These are phyloP conservation scores for Thermoascus crustaceus DNA, from an alignment of 2,329 filamentous ascomycete genomes.

Conservation along the genomic window DNA sequence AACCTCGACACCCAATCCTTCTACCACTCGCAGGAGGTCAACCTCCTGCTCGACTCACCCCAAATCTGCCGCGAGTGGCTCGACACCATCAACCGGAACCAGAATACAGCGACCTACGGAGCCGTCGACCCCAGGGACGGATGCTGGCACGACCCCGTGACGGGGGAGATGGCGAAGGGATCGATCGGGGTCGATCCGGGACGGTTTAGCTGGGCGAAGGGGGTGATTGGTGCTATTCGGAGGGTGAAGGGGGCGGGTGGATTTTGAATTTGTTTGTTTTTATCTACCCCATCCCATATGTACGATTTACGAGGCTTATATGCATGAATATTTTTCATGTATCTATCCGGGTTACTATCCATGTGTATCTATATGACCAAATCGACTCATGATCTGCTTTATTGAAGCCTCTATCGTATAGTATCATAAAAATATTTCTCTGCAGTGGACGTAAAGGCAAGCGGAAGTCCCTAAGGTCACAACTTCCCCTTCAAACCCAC, in stretches of 20 bases:
- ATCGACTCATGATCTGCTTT: too few species aligned
- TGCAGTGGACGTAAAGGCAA: too few species aligned
- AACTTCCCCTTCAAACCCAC: too few species aligned
- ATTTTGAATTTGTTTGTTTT: constrained; percentile 40
- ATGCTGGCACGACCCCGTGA: constrained; percentile 50
- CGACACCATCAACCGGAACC: constrained; percentile 54
- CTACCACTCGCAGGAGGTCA: constrained; percentile 71
- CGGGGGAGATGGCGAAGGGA: constrained; percentile 41
- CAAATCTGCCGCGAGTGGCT: constrained; percentile 57
- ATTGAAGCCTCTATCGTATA: too few species aligned
- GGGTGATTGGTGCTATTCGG: constrained; percentile 50
- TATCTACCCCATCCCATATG: too few species aligned
- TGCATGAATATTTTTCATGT: too few species aligned
- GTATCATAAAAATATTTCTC: too few species aligned
- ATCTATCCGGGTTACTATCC: too few species aligned
- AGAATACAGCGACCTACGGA: constrained; percentile 58
- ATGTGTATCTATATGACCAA: too few species aligned
- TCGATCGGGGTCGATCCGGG: constrained; percentile 48
- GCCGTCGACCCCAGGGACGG: constrained; percentile 48
- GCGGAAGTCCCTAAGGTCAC: too few species aligned
- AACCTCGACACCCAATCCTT: constrained; percentile 77
- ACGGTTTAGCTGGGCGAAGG: constrained; percentile 51
- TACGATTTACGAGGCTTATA: too few species aligned
- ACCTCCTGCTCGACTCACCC: constrained; percentile 62
- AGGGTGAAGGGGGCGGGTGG: constrained; percentile 50